phyloP scores from a whole-genome alignment of 1,284 basidiomycete species.

The Polyporus tsugae region DNA sequence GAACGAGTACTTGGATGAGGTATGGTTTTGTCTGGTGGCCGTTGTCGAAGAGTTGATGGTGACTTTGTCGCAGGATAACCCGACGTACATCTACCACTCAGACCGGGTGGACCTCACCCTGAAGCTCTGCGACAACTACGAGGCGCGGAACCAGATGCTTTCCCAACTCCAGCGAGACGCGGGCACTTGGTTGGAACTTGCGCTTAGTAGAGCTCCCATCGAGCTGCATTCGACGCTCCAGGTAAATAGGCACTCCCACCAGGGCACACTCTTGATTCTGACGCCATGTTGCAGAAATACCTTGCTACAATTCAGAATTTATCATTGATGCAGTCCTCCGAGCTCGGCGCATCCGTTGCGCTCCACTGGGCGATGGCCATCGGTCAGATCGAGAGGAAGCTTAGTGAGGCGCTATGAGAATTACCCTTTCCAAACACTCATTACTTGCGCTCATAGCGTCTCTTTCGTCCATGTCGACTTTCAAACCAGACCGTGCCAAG shows the following conservation, averaged over 20 bases:
- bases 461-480: conserved; percentile 61
- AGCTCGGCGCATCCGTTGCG: conserved; percentile 91
- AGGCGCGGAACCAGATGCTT: conserved; percentile 86
- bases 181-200: conserved; percentile 85
- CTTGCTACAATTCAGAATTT: conserved; percentile 76
- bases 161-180: conserved; percentile 78
- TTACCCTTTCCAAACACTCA: background rate
- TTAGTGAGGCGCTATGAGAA: conserved; percentile 56
- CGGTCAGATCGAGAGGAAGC: conserved; percentile 81
- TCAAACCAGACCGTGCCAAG: conserved; percentile 81
- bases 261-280: background rate
- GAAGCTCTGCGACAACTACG: conserved; percentile 89
- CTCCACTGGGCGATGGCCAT: conserved; percentile 85
- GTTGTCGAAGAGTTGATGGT: too few species aligned
- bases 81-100: conserved; percentile 85
- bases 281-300: conserved; percentile 70
- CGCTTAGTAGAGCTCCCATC: conserved; percentile 88
- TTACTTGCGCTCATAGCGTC: conserved; percentile 56
- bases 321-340: conserved; percentile 75
- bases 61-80: conserved; percentile 75
- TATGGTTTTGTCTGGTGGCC: conserved; percentile 43
- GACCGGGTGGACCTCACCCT: conserved; percentile 79
- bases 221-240: conserved; percentile 94
- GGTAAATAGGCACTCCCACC: conserved; percentile 49
- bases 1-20: conserved; percentile 93